Evolutionary conservation across 768 basidiomycete genomes (phyloP).

Genomic region (Mycena kentingensis): DNA sequence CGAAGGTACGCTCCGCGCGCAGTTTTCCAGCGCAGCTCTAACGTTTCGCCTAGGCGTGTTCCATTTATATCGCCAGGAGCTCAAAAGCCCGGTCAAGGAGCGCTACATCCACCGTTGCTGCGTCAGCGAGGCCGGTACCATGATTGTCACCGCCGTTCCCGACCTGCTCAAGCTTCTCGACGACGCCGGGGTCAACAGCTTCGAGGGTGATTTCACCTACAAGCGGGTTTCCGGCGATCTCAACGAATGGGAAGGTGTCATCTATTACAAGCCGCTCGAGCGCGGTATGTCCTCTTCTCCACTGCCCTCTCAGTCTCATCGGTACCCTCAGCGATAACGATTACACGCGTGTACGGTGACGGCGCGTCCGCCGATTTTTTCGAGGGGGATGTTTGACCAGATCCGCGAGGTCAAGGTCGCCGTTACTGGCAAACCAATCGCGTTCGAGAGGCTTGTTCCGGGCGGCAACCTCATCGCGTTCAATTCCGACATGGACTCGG

Average conservation of each 20-base stretch:
- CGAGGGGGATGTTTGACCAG: conserved; percentile 10
- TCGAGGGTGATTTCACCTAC: neutral
- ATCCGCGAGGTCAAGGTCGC: conserved; percentile 1
- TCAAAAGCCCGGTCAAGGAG: conserved; percentile 29
- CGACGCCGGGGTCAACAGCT: neutral
- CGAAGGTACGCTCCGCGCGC: neutral
- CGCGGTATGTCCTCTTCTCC: no score
- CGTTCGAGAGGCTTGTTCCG: conserved; percentile 8
- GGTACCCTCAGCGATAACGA: no score
- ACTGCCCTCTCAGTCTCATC: no score
- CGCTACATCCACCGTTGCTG: conserved; percentile 22
- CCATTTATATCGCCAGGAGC: conserved; percentile 27
- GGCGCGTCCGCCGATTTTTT: conserved; percentile 2
- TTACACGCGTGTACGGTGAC: conserved; percentile 9
- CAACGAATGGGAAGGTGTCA: neutral
- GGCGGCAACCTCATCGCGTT: conserved; percentile 5
- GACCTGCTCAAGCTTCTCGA: conserved; percentile 15
- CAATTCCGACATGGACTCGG: conserved; percentile 11
- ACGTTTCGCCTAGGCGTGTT: neutral
- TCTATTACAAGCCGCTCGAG: neutral
- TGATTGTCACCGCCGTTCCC: conserved; percentile 26
- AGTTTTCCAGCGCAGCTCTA: neutral
- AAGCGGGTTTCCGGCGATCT: neutral
- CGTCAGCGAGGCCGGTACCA: conserved; percentile 10
- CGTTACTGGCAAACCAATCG: conserved; percentile 5